A percentile compares a stretch with the other conserved stretches of the same genome.
These are phyloP conservation scores for Verticillium zaregamsianum DNA, from an alignment of 2,329 filamentous ascomycete genomes.

Conservation along the genomic window DNA sequence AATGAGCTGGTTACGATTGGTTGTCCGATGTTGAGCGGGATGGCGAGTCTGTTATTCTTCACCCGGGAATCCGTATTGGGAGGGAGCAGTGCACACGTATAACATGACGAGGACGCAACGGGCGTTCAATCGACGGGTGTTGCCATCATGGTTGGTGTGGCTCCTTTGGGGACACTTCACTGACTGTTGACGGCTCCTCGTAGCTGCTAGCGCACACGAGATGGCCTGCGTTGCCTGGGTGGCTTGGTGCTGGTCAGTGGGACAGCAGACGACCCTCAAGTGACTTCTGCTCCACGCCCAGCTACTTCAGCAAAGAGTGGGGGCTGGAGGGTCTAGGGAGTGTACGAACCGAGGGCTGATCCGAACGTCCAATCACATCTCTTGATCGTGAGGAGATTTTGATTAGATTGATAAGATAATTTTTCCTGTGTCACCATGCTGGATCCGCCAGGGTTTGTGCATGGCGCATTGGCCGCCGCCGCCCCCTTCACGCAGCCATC, in stretches of 20 bases:
- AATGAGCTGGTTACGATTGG: neutral
- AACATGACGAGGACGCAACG: neutral
- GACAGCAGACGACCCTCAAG: neutral
- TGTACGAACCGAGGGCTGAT: slow-evolving; percentile 6
- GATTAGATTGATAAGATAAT: slow-evolving; percentile 46
- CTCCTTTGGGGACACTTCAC: too few relatives aligned
- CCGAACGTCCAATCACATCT: neutral
- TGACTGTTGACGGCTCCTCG: too few relatives aligned
- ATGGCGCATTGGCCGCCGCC: neutral
- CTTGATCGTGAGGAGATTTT: slow-evolving; percentile 11
- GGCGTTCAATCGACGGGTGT: neutral
- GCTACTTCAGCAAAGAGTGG: neutral
- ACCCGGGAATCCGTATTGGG: neutral
- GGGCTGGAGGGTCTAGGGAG: slow-evolving; percentile 1
- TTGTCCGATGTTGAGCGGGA: neutral
- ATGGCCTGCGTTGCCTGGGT: too few relatives aligned
- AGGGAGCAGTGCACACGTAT: neutral
- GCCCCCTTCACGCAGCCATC: neutral
- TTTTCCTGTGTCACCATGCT: neutral
- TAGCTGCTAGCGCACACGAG: too few relatives aligned
- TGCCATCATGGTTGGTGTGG: neutral
- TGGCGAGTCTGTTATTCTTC: neutral
- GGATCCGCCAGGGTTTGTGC: neutral
- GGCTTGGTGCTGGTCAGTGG: too few relatives aligned
- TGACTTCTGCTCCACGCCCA: neutral